Base-by-base conservation (phyloP, 257 asterid genomes). In the Przewalskia tangutica region DNA sequence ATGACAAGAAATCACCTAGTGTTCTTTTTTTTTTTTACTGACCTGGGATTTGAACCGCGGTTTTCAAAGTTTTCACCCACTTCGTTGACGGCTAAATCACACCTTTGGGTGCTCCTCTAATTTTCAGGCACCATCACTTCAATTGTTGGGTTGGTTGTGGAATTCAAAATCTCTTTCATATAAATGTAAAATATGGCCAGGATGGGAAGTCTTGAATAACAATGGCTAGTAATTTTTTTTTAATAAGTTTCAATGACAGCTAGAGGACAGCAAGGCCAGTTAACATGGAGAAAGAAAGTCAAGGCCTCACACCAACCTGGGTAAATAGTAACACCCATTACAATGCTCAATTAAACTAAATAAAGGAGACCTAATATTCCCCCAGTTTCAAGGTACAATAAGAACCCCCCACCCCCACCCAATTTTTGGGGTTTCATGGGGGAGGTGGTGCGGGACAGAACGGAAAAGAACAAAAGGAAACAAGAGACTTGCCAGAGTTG, bases 401-500 rank as follows among this genome's bases (percentile, higher is more conserved):
- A 23, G 42, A 73, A 23, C 51, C 2, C 48, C 12, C 7, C 20
- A 3, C 59, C 32, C 27, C 56, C 6, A 18, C 27, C 27, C 27
- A 23, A 23, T 12, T 73, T 46, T 11, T 8, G 17, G 59, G 42
- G 20, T 20, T 48, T 73, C 38, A 11, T 48, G 20, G 36, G 36
- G 38, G 6, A 3, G 6, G 54, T 5, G 78, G 58, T 8, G 66
- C 2, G 14, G 58, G 3, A 2, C 6, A 71, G 12, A 46, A 46
- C 12, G 5, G 9, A 23, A 73, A 48, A 48, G 60, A 73, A 73
- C 13, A 7, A 40, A 67, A 67, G 16, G 32, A 17, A 67, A 40
- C 14, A 18, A 73, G 76, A 38, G 56, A 84, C 88, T 86, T 90
- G 93, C 97, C 93, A 77, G 85, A 87, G 85, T 83, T 88, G 68